These are phyloP conservation scores for Metschnikowia sp. DNA, from an alignment of 805 yeast species.

Conservation along the genomic window DNA sequence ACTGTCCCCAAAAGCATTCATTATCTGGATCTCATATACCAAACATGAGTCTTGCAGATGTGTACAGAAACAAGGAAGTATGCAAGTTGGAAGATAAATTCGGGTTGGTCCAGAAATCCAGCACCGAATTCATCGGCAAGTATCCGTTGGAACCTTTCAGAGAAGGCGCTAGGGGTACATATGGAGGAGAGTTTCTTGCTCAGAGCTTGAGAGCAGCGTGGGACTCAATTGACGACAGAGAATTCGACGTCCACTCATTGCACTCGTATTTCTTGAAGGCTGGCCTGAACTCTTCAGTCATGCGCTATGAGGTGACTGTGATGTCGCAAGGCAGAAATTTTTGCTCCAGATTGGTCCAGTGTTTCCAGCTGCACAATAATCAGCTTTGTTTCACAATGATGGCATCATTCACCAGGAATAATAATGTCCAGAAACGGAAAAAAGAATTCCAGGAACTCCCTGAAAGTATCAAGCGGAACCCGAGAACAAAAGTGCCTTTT, in stretches of 20 bases:
- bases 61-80: conserved; percentile 9
- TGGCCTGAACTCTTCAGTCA: conserved; percentile 19
- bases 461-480: conserved; percentile 13
- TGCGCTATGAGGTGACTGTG: conserved; percentile 25
- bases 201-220: conserved; percentile 28
- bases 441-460: conserved; percentile 9
- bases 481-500: conserved; percentile 17
- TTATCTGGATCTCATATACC: neutral
- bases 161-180: conserved; percentile 24
- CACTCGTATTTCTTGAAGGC: conserved; percentile 29
- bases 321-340: conserved; percentile 24
- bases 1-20: too few relatives aligned
- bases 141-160: conserved; percentile 24
- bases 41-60: conserved; percentile 13
- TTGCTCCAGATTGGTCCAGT: conserved; percentile 23
- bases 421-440: conserved; percentile 13
- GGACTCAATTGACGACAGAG: conserved; percentile 23
- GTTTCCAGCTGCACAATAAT: conserved; percentile 20
- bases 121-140: conserved; percentile 20
- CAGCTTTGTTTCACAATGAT: conserved; percentile 22
- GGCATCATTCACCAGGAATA: conserved; percentile 24
- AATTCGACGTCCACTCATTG: conserved; percentile 25
- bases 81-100: conserved; percentile 22
- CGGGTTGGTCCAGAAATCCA: conserved; percentile 10
- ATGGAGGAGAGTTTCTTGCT: conserved; percentile 28